Evolutionary conservation across 73 alveolate genomes (phyloP).

Genomic region (Paramecium biaurelia): DNA sequence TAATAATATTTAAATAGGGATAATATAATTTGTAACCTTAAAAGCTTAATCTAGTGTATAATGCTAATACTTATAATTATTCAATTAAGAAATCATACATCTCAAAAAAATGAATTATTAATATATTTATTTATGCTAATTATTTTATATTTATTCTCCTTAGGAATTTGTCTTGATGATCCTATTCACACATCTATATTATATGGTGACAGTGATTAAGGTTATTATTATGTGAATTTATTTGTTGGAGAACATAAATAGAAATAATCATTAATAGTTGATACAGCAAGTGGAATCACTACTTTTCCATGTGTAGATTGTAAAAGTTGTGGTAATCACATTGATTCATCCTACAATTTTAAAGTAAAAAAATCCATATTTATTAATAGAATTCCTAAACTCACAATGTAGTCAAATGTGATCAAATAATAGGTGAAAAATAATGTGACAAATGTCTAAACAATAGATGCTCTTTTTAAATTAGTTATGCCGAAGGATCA

Average conservation of each 20-base stretch:
- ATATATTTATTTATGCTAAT: neutral
- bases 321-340: slow-evolving; percentile 88
- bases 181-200: neutral
- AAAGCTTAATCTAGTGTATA: slow-evolving; percentile 26
- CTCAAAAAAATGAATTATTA: slow-evolving; percentile 4
- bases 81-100: slow-evolving; percentile 15
- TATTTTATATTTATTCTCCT: neutral
- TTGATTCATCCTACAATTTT: slow-evolving; percentile 64
- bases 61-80: slow-evolving; percentile 38
- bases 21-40: neutral
- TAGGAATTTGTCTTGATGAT: neutral
- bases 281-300: slow-evolving; percentile 92
- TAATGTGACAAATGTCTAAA: slow-evolving; percentile 64
- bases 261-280: slow-evolving; percentile 75
- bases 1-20: neutral
- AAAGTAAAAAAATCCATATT: neutral
- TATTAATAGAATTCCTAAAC: slow-evolving; percentile 38
- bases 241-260: neutral
- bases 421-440: slow-evolving; percentile 51
- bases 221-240: slow-evolving; percentile 26
- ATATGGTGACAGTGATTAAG: slow-evolving; percentile 10
- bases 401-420: slow-evolving; percentile 55
- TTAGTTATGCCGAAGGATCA: slow-evolving; percentile 91
- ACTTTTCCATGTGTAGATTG: slow-evolving; percentile 93
- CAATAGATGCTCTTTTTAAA: slow-evolving; percentile 74